Evolutionary conservation across 805 yeast species (phyloP).

Genomic region (Lachancea lanzarotensis): DNA sequence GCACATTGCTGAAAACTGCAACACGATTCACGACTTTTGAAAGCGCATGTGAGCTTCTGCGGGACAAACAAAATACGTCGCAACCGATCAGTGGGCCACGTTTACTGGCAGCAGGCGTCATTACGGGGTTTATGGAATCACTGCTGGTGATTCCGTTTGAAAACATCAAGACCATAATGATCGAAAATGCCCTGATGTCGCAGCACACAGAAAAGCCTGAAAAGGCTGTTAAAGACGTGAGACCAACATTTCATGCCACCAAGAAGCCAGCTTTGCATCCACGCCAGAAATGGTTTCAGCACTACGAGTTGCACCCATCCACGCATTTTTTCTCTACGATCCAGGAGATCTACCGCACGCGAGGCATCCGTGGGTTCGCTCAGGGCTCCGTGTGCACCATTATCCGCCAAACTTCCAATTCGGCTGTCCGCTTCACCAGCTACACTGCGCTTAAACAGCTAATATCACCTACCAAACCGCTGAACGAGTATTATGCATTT

Average conservation of each 20-base stretch:
- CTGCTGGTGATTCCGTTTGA: conserved; percentile 87
- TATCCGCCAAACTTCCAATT: conserved; percentile 68
- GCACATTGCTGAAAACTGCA: conserved; percentile 65
- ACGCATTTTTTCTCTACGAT: conserved; percentile 46
- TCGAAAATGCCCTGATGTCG: conserved; percentile 52
- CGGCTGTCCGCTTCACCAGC: conserved; percentile 78
- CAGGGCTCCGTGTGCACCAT: conserved; percentile 84
- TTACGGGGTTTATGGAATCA: conserved; percentile 80
- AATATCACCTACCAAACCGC: conserved; percentile 39
- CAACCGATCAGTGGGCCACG: conserved; percentile 72
- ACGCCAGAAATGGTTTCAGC: conserved; percentile 24
- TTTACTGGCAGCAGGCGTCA: conserved; percentile 73
- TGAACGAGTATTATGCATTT: conserved; percentile 32
- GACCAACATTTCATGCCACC: conserved; percentile 29
- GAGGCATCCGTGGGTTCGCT: conserved; percentile 71
- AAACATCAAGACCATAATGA: conserved; percentile 71
- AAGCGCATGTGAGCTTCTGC: conserved; percentile 57
- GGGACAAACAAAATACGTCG: conserved; percentile 39
- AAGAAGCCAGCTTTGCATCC: conserved; percentile 24
- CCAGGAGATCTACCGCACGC: conserved; percentile 59
- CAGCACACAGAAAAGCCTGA: conserved; percentile 11
- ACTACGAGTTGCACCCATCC: conserved; percentile 49
- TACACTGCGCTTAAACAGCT: conserved; percentile 73
- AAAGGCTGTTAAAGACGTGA: conserved; percentile 7
- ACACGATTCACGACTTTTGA: conserved; percentile 72